Conservation (phyloP, 768 basidiomycete species). For the Naganishia friedmannii region DNA sequence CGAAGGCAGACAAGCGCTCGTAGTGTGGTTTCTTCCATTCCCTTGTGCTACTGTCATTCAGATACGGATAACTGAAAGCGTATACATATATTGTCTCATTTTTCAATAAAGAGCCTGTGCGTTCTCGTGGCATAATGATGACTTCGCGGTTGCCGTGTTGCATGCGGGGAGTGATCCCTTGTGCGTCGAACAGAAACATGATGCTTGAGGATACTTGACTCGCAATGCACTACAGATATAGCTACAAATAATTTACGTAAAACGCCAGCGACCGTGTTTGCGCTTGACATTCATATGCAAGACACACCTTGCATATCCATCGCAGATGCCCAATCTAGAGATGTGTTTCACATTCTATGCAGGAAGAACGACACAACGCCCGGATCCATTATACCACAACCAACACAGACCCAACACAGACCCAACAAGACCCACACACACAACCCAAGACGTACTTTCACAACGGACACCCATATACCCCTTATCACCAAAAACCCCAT, state of each 20-base stretch:
- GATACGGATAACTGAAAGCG: too few species aligned
- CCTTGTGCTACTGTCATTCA: too few species aligned
- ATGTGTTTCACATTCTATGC: background rate
- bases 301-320: background rate
- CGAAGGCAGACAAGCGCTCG: too few species aligned
- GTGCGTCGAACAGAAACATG: too few species aligned
- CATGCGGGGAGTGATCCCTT: too few species aligned
- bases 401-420: background rate
- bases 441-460: background rate
- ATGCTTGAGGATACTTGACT: conserved; percentile 2
- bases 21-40: background rate
- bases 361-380: background rate
- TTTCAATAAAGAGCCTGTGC: too few species aligned
- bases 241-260: conserved; percentile 1
- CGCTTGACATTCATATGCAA: background rate
- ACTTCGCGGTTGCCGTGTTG: too few species aligned
- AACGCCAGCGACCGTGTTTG: background rate
- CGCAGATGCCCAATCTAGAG: background rate
- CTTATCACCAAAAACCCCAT: background rate
- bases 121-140: too few species aligned
- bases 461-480: background rate
- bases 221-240: background rate
- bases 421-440: background rate
- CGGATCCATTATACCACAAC: background rate
- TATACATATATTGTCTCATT: too few species aligned